Conservation (phyloP, 345 rosid genomes). For the Kandelia obovata region DNA sequence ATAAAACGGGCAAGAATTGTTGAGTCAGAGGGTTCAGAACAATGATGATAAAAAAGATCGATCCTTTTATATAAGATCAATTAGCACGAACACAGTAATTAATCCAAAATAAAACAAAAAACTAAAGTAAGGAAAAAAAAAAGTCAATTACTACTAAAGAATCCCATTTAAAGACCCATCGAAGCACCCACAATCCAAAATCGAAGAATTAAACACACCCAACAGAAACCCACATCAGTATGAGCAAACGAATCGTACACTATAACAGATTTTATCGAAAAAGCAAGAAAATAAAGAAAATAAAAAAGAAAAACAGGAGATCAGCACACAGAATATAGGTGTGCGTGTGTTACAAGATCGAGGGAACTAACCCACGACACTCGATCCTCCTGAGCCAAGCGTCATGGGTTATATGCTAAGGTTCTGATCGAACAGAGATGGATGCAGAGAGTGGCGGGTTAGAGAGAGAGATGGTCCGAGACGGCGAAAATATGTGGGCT, state of each 20-base stretch:
- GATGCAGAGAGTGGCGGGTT: no score
- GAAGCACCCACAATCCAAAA: slow-evolving; percentile 6
- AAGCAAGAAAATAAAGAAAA: not conserved
- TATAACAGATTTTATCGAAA: not conserved
- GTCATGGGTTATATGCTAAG: slow-evolving; percentile 43
- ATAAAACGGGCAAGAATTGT: not conserved
- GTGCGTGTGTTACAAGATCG: not conserved
- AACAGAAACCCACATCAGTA: slow-evolving; percentile 2
- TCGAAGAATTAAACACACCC: slow-evolving; percentile 6
- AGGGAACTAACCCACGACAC: slow-evolving; percentile 61
- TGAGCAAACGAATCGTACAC: not conserved
- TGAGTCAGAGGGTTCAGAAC: not conserved
- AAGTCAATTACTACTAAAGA: slow-evolving; percentile 13
- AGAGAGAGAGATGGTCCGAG: not conserved
- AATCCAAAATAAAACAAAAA: not conserved
- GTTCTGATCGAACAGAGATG: not conserved
- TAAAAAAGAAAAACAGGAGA: not conserved
- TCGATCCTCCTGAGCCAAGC: slow-evolving; percentile 86
- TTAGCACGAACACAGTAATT: not conserved
- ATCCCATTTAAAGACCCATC: not conserved
- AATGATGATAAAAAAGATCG: not conserved
- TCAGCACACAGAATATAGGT: not conserved
- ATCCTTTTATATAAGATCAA: not conserved
- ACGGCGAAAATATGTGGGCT: slow-evolving; percentile 2
- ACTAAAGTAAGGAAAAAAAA: not conserved